phyloP scores from a whole-genome alignment of 495 filamentous ascomycete species.

The Aspergillus campestris region DNA sequence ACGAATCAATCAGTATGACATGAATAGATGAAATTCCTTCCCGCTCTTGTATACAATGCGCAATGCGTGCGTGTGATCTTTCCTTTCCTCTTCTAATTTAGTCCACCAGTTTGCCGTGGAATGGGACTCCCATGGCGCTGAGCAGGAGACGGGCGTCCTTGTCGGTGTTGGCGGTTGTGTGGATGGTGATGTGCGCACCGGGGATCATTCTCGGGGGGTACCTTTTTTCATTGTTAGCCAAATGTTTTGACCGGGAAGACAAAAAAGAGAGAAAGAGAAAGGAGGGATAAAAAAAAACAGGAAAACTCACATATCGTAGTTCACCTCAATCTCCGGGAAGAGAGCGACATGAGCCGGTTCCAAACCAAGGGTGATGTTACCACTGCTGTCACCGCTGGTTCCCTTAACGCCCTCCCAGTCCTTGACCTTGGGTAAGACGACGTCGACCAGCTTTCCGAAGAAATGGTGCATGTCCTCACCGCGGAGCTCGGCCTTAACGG shows the following conservation, averaged over 20 bases:
- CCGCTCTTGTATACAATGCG: not conserved
- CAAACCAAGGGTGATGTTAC: slow-evolving; percentile 80
- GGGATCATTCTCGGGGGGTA: slow-evolving; percentile 92
- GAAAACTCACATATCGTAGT: slow-evolving; percentile 73
- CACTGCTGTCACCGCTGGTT: slow-evolving; percentile 68
- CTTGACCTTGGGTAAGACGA: slow-evolving; percentile 90
- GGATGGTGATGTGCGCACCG: slow-evolving; percentile 75
- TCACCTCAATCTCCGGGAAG: slow-evolving; percentile 89
- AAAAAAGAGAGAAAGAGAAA: not conserved
- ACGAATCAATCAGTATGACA: not conserved
- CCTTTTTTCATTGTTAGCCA: slow-evolving; percentile 18
- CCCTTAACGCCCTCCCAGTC: slow-evolving; percentile 82
- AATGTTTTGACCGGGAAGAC: not conserved
- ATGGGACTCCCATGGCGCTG: slow-evolving; percentile 69
- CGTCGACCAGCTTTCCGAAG: slow-evolving; percentile 70
- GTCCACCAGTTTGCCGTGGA: slow-evolving; percentile 62
- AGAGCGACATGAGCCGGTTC: slow-evolving; percentile 58
- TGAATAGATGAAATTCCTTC: too few relatives aligned
- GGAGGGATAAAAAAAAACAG: not conserved
- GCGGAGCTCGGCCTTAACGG: slow-evolving; percentile 59
- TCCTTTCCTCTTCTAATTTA: slow-evolving; percentile 13
- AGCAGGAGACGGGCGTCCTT: slow-evolving; percentile 83
- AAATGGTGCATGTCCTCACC: slow-evolving; percentile 85
- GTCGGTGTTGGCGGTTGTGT: slow-evolving; percentile 84
- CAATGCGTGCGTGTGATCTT: not conserved